Percentiles rank a stretch among this genome's conserved stretches.
phyloP scores from a whole-genome alignment of 306 rosid species.

The Hippophae tibetana region DNA sequence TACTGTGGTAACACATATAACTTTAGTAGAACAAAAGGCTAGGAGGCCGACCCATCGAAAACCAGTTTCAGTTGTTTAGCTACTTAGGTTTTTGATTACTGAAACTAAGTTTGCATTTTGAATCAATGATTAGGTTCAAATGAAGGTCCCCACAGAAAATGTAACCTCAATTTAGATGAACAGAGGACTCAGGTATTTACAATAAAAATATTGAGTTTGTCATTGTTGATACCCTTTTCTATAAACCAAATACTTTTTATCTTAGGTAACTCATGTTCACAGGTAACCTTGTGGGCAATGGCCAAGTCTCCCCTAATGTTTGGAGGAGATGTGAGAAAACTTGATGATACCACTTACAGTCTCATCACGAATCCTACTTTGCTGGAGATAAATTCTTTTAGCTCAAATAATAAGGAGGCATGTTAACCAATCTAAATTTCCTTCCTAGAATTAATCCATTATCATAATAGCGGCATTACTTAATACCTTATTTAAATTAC shows the following conservation, averaged over 20 bases:
- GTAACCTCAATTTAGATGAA: constrained; percentile 47
- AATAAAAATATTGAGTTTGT: constrained; percentile 7
- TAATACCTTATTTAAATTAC: constrained; percentile 23
- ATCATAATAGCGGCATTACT: constrained; percentile 6
- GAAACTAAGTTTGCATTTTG: constrained; percentile 14
- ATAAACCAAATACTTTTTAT: constrained; percentile 5
- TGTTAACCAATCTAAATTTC: constrained; percentile 19
- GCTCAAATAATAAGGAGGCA: constrained; percentile 79
- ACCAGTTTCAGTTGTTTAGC: background rate
- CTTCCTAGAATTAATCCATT: constrained; percentile 6
- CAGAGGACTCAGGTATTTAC: constrained; percentile 69
- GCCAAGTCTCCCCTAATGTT: constrained; percentile 95
- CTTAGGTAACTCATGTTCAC: constrained; percentile 18
- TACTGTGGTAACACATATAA: no score
- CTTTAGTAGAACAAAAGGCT: no score
- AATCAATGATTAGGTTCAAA: constrained; percentile 45
- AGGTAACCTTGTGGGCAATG: constrained; percentile 88
- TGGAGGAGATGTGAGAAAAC: constrained; percentile 85
- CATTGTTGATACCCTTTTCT: constrained; percentile 6
- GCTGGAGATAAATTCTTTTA: constrained; percentile 63
- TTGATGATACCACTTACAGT: constrained; percentile 36
- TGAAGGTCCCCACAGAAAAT: constrained; percentile 68
- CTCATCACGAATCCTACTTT: constrained; percentile 61
- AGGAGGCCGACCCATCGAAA: no score
- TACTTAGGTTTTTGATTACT: constrained; percentile 18